phyloP scores from a whole-genome alignment of 2,329 filamentous ascomycete species.

The Penicillium brevicompactum region DNA sequence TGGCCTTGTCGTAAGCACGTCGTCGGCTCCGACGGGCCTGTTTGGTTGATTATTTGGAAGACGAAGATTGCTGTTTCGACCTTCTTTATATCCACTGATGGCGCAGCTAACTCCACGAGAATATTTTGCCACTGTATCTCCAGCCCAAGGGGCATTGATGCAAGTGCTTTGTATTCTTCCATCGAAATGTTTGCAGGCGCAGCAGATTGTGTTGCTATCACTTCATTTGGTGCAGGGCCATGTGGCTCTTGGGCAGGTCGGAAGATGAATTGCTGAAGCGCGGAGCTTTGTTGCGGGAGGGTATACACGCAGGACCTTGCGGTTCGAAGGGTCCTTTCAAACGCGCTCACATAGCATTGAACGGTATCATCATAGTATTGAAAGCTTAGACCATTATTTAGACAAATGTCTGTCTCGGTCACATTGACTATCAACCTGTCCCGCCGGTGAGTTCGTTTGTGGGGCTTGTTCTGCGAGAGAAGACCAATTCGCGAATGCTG shows the following conservation, averaged over 20 bases:
- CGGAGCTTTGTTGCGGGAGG: conserved; percentile 23
- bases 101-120: conserved; percentile 51
- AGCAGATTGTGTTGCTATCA: conserved; percentile 52
- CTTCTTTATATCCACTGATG: conserved; percentile 55
- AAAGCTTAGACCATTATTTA: conserved; percentile 49
- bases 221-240: conserved; percentile 49
- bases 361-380: conserved; percentile 28
- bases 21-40: conserved; percentile 37
- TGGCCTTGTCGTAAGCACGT: conserved; percentile 23
- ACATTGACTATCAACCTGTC: conserved; percentile 18
- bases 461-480: conserved; percentile 42
- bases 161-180: conserved; percentile 59
- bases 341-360: conserved; percentile 20
- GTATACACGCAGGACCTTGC: conserved; percentile 42
- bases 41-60: conserved; percentile 54
- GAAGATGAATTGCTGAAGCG: conserved; percentile 46
- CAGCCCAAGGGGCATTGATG: conserved; percentile 50
- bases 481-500: conserved; percentile 29
- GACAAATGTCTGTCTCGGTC: conserved; percentile 42
- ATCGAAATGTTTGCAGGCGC: conserved; percentile 55
- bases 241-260: conserved; percentile 28
- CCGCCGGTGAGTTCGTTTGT: conserved; percentile 38
- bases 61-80: conserved; percentile 52
- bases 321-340: conserved; percentile 19
- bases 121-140: conserved; percentile 61